These are phyloP conservation scores for Ensete ventricosum DNA, from an alignment of 176 grass and related monocot genomes.

Conservation along the genomic window DNA sequence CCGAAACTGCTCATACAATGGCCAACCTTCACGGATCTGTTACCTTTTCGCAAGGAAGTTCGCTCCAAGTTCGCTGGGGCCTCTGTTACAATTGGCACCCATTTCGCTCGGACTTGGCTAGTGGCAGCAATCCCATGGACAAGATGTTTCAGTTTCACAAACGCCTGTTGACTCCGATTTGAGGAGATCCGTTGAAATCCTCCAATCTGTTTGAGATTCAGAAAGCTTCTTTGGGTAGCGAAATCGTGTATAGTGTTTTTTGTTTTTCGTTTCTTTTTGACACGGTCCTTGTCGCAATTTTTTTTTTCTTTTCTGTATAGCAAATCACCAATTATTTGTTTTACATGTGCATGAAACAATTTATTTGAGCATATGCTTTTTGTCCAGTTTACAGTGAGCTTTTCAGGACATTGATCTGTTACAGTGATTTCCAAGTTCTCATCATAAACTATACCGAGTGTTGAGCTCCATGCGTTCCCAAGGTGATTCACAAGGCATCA, in stretches of 20 bases:
- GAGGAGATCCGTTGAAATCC: not conserved
- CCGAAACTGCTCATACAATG: conserved; percentile 60
- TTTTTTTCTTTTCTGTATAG: not conserved
- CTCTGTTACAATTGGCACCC: conserved; percentile 56
- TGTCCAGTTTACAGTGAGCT: too few relatives aligned
- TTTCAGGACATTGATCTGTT: not conserved
- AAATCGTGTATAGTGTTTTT: not conserved
- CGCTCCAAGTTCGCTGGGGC: conserved; percentile 64
- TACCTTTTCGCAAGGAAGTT: conserved; percentile 88
- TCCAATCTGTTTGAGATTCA: not conserved
- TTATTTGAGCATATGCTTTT: too few relatives aligned
- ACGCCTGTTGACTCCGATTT: not conserved
- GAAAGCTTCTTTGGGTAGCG: not conserved
- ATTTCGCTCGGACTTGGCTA: conserved; percentile 43
- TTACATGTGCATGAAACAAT: not conserved
- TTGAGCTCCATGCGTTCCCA: not conserved
- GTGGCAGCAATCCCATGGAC: not conserved
- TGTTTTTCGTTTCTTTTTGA: not conserved
- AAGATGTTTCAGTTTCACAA: not conserved
- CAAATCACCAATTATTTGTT: not conserved
- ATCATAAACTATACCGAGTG: not conserved
- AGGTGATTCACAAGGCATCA: not conserved
- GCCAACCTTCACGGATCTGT: conserved; percentile 46
- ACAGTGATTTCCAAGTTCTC: not conserved
- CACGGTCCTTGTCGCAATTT: not conserved